Percentiles rank a stretch among this genome's conserved stretches.
These are phyloP conservation scores for Neotropicomus parvogracilis DNA, from an alignment of 1,284 basidiomycete species.

Conservation along the genomic window DNA sequence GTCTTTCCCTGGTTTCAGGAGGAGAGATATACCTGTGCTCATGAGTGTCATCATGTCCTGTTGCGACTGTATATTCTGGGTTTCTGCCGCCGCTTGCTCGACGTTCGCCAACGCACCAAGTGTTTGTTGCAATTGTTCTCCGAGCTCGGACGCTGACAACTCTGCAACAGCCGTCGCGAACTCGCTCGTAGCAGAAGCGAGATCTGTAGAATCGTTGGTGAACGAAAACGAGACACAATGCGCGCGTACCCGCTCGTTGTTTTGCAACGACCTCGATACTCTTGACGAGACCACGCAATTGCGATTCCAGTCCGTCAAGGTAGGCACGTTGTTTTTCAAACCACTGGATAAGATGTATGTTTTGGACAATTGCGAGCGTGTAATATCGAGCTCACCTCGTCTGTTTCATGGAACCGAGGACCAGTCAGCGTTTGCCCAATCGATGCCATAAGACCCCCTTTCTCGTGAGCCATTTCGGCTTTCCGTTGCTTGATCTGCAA, in stretches of 20 bases:
- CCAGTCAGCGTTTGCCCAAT: conserved; percentile 77
- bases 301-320: conserved; percentile 86
- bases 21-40: conserved; percentile 55
- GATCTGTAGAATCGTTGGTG: conserved; percentile 43
- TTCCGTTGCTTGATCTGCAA: conserved; percentile 83
- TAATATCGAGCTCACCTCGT: conserved; percentile 59
- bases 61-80: conserved; percentile 69
- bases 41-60: conserved; percentile 77
- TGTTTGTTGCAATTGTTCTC: conserved; percentile 65
- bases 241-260: conserved; percentile 62
- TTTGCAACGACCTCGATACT: conserved; percentile 81
- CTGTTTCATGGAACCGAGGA: conserved; percentile 86
- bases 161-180: conserved; percentile 67
- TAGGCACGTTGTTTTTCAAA: conserved; percentile 87
- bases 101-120: conserved; percentile 71
- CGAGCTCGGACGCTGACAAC: conserved; percentile 73
- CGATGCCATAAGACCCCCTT: conserved; percentile 76
- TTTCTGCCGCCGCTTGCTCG: conserved; percentile 65
- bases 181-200: conserved; percentile 65
- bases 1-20: conserved; percentile 2
- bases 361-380: background rate
- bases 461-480: conserved; percentile 68
- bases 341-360: conserved; percentile 54
- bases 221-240: background rate
- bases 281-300: conserved; percentile 83